These are phyloP conservation scores for Gaeumannomyces tritici DNA, from an alignment of 2,329 filamentous ascomycete species.

Conservation along the genomic window DNA sequence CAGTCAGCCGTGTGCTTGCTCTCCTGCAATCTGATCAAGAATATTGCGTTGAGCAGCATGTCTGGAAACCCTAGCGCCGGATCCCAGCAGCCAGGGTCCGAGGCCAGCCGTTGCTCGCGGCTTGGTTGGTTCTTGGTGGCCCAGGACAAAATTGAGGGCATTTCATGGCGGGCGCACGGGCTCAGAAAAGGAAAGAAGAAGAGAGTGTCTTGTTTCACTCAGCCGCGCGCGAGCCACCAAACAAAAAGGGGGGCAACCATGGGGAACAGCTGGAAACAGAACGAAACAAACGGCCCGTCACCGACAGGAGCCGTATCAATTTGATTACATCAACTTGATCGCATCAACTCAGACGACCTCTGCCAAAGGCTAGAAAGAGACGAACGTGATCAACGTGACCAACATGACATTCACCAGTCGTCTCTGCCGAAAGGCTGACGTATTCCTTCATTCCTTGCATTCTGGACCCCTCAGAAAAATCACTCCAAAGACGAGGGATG, in stretches of 20 bases:
- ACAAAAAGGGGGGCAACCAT: neutral
- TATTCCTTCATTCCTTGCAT: too few relatives aligned
- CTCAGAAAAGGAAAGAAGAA: neutral
- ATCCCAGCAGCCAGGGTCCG: neutral
- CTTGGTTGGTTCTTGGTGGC: neutral
- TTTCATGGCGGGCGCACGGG: neutral
- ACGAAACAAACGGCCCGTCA: neutral
- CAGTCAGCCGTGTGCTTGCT: neutral
- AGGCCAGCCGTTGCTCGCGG: neutral
- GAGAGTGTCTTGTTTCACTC: too few relatives aligned
- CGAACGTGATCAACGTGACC: too few relatives aligned
- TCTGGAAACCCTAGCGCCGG: neutral
- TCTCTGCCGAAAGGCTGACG: too few relatives aligned
- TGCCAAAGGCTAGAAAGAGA: too few relatives aligned
- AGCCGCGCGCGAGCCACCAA: neutral
- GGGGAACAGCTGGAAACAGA: neutral
- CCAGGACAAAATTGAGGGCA: neutral
- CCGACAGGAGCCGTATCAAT: too few relatives aligned
- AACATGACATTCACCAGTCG: too few relatives aligned
- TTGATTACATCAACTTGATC: too few relatives aligned
- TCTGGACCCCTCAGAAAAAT: neutral
- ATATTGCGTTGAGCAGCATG: neutral
- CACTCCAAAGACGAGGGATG: neutral
- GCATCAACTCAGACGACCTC: neutral
- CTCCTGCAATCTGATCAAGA: neutral